Conservation (phyloP, 202 grass and related monocot genomes). For the Brachypodium distachyon region DNA sequence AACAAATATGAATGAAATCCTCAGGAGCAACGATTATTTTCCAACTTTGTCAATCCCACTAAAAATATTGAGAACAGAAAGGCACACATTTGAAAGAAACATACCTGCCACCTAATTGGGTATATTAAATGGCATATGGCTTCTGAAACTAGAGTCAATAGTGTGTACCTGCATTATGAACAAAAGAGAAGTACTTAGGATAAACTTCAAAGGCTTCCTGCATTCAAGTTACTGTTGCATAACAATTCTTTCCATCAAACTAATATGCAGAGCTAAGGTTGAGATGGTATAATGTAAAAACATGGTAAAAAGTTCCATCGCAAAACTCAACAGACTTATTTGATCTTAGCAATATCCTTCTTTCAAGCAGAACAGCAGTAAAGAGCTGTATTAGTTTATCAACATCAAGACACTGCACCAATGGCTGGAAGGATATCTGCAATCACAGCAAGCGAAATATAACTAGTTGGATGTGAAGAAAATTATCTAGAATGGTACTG, state of each 20-base stretch:
- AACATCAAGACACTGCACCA: slow-evolving; percentile 96
- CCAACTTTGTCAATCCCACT: neutral
- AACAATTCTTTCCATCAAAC: slow-evolving; percentile 12
- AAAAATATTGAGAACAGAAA: slow-evolving; percentile 4
- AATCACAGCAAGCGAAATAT: slow-evolving; percentile 27
- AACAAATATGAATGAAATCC: slow-evolving; percentile 29
- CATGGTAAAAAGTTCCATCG: slow-evolving; percentile 19
- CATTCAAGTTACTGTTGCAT: neutral
- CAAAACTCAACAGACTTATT: slow-evolving; percentile 70
- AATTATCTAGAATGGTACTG: slow-evolving; percentile 13
- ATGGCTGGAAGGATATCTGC: slow-evolving; percentile 97
- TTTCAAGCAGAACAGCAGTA: slow-evolving; percentile 97
- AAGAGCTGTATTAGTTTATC: slow-evolving; percentile 97
- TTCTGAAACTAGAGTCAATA: slow-evolving; percentile 96
- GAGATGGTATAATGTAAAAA: slow-evolving; percentile 8
- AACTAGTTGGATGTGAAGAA: slow-evolving; percentile 9
- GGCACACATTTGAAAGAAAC: slow-evolving; percentile 21
- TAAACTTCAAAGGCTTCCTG: slow-evolving; percentile 7
- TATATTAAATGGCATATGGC: slow-evolving; percentile 99
- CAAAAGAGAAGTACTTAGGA: slow-evolving; percentile 18
- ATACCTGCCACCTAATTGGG: slow-evolving; percentile 97
- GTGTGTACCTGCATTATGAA: slow-evolving; percentile 68
- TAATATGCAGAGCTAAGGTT: slow-evolving; percentile 14
- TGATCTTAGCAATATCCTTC: slow-evolving; percentile 98
- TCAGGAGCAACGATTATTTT: slow-evolving; percentile 11